Base-by-base conservation (phyloP, 1,284 basidiomycete genomes). In the Earliella scabrosa region DNA sequence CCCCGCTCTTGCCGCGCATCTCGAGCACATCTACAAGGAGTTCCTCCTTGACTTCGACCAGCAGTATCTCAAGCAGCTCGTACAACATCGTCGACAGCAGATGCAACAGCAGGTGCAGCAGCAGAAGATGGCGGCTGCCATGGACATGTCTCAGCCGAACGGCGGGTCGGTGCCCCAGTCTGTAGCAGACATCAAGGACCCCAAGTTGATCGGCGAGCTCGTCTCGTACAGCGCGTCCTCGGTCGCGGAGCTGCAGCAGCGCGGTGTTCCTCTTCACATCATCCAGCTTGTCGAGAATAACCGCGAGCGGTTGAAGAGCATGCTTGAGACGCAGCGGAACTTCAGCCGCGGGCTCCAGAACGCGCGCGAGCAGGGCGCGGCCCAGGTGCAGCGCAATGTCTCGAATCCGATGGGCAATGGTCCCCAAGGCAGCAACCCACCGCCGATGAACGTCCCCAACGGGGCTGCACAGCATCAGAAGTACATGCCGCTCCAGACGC, bases 1-100 rank as follows among this genome's bases (percentile, higher is more conserved):
- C 3, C 87, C 87, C 4, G 82, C 67, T 14, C 75, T 82, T 32
- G 88, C 86, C 0, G 77, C 81, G 43, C 82, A 82, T 16, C 71
- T 92, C 8, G 77, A 79, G 2, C 77, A 82, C 53, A 72, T 85
- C 26, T 91, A 91, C 70, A 79, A 80, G 52, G 76, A 81, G 36
- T 85, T 80, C 58, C 76, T 92, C 11, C 63, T 68, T 2, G 63
- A 66, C 8, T 90, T 91, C 66, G 88, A 91, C 65, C 61, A 68
- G 10, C 75, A 77, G 20, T 88, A 88, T 59, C 68, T 82, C 45
- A 47, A 35, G 4, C 66, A 68, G 24, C 45, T 66, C 32, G 7
- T 63, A 18, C 38, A 61, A 23, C 56, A 52, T 45, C 34, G 53
- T 47, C 50, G 47, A 23, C 54, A 60, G 40, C n/a, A n/a, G n/a